Conservation (phyloP, 2,329 filamentous ascomycete genomes). For the Alternaria consortialis region DNA sequence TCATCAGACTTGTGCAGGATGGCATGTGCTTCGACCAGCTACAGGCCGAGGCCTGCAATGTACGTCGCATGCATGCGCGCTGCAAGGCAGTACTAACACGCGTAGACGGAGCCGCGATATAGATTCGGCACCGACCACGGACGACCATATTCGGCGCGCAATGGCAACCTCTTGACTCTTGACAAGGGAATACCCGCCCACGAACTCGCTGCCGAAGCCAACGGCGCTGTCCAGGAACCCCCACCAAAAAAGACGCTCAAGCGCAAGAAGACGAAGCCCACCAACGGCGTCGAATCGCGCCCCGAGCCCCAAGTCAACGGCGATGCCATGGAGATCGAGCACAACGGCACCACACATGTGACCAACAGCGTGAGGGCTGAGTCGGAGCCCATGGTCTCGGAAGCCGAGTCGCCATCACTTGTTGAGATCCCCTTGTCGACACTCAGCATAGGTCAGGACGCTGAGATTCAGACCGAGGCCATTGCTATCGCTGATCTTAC, state of each 20-base stretch:
- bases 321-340: slow-evolving; percentile 59
- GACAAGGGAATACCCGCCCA: slow-evolving; percentile 49
- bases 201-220: slow-evolving; percentile 45
- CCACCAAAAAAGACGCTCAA: slow-evolving; percentile 46
- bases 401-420: slow-evolving; percentile 50
- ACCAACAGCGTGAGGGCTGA: slow-evolving; percentile 45
- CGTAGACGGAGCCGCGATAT: slow-evolving; percentile 46
- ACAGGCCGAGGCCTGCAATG: slow-evolving; percentile 48
- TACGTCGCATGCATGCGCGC: slow-evolving; percentile 26
- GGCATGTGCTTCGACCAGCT: slow-evolving; percentile 62
- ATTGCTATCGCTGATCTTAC: slow-evolving; percentile 43
- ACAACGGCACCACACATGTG: slow-evolving; percentile 41
- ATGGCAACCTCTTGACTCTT: slow-evolving; percentile 48
- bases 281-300: slow-evolving; percentile 45
- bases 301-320: slow-evolving; percentile 53
- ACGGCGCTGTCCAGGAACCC: slow-evolving; percentile 43
- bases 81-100: slow-evolving; percentile 27
- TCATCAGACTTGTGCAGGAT: slow-evolving; percentile 70
- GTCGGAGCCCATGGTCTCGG: slow-evolving; percentile 48
- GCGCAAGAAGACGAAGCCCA: slow-evolving; percentile 46
- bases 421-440: slow-evolving; percentile 52
- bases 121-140: slow-evolving; percentile 52
- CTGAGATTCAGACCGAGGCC: slow-evolving; percentile 49
- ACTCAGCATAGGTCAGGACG: slow-evolving; percentile 50
- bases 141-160: slow-evolving; percentile 49